Percentiles rank a stretch among this genome's conserved stretches.
Evolutionary conservation across 2,329 filamentous ascomycete species (phyloP).

Genomic region (Microsporum canis): DNA sequence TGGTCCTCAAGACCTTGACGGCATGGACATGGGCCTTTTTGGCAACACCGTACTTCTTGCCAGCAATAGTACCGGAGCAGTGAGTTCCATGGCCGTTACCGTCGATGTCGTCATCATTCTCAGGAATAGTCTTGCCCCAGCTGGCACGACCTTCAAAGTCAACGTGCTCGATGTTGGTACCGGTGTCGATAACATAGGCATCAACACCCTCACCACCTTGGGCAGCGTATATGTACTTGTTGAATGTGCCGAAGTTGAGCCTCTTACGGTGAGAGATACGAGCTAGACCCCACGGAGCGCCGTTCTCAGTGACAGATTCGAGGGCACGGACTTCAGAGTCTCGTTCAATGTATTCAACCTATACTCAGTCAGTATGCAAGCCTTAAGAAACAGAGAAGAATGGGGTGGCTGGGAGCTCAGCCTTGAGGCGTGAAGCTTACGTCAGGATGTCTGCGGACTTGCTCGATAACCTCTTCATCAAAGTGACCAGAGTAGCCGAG

Average conservation of each 20-base stretch:
- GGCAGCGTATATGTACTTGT: constrained; percentile 90
- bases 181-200: constrained; percentile 97
- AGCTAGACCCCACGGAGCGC: constrained; percentile 96
- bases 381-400: background rate
- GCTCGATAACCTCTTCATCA: constrained; percentile 81
- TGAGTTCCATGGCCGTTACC: constrained; percentile 98
- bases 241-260: constrained; percentile 83
- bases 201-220: constrained; percentile 95
- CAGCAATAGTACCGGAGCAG: constrained; percentile 95
- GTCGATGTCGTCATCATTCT: constrained; percentile 72
- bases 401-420: background rate
- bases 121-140: constrained; percentile 95
- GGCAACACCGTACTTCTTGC: constrained; percentile 98
- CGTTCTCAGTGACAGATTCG: constrained; percentile 58
- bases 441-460: constrained; percentile 90
- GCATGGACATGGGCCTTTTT: constrained; percentile 97
- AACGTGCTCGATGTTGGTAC: constrained; percentile 84
- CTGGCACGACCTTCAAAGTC: constrained; percentile 92
- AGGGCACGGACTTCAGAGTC: constrained; percentile 87
- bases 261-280: constrained; percentile 90
- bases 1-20: constrained; percentile 96
- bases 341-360: constrained; percentile 96
- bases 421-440: constrained; percentile 48
- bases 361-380: constrained; percentile 7
- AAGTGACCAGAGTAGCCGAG: constrained; percentile 95